Evolutionary conservation across 2,329 filamentous ascomycete genomes (phyloP), one percentile per base, ranked within the genome.

Genomic region (Xylaria hypoxylon): DNA sequence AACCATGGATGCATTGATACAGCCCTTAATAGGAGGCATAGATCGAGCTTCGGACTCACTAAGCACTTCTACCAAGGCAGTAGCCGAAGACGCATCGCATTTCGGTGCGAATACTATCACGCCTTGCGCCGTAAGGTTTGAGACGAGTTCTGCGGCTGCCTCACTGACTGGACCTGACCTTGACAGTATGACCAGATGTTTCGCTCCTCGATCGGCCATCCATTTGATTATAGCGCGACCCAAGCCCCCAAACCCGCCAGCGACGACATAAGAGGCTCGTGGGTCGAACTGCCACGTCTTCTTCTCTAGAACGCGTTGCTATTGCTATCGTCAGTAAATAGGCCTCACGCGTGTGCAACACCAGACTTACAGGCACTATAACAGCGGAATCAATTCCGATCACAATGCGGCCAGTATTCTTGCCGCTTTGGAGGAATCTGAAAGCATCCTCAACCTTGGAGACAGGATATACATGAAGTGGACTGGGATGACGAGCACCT

Each of bases 1-100:
- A 1, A 83, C 79, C 80, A 84, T 82, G 2, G 80, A 78, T 3
- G 75, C 75, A 51, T 84, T 81, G 45, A 85, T 75, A 17, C 83
- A 76, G 10, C 83, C 82, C 40, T 74, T 73, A 26, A 84, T 76
- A 1, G 80, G 80, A 2, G 71, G 70, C 70, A 73, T 73, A 5
- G 47, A 65, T 31, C 28, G 47, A 3, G 58, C 45, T 31, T 50
- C 58, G 42, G 61, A 71, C 15, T 70, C 67, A n/a, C 69, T 55
- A 5, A 74, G 60, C 1, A 68, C 61, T 11, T 35, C 42, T 5
- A 61, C 50, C 0, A 74, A 62, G 1, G 68, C 64, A 24, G 63
- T 40, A 0, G 38, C 26, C 2, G 67, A 71, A 19, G 72, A 71
- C n/a, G 71, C 71, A 24, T 75, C 74, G 24, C 73, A 73, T n/a